Evolutionary conservation across 1,284 basidiomycete genomes (phyloP).

Genomic region (Ustilago bromivora): DNA sequence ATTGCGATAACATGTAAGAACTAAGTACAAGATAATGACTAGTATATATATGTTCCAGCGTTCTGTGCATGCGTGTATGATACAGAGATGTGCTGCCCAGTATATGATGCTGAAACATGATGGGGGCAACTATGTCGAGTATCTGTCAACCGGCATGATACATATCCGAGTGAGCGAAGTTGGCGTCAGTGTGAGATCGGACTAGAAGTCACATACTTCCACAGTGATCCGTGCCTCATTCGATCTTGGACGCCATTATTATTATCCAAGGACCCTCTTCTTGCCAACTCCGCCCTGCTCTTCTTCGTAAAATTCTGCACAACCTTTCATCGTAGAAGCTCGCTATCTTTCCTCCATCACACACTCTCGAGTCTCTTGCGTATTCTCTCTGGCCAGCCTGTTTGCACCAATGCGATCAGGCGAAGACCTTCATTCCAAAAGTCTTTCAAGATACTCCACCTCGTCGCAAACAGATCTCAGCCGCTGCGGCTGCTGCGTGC

Average conservation of each 20-base stretch:
- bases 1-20: too few relatives aligned
- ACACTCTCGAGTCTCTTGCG: neutral
- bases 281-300: neutral
- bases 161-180: too few relatives aligned
- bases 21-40: too few relatives aligned
- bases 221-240: neutral
- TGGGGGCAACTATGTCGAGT: too few relatives aligned
- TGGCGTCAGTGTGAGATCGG: too few relatives aligned
- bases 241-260: neutral
- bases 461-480: slow-evolving; percentile 14
- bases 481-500: slow-evolving; percentile 43
- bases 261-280: neutral
- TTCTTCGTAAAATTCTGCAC: neutral
- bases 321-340: neutral
- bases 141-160: too few relatives aligned
- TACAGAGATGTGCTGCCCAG: too few relatives aligned
- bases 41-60: neutral
- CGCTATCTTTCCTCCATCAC: neutral
- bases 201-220: too few relatives aligned
- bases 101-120: too few relatives aligned
- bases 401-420: slow-evolving; percentile 10
- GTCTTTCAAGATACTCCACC: slow-evolving; percentile 24
- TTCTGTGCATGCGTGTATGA: too few relatives aligned
- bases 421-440: neutral
- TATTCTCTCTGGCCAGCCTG: slow-evolving; percentile 4